These are phyloP conservation scores for Gaultheria prostrata DNA, from an alignment of 148 eudicot species.

Conservation along the genomic window DNA sequence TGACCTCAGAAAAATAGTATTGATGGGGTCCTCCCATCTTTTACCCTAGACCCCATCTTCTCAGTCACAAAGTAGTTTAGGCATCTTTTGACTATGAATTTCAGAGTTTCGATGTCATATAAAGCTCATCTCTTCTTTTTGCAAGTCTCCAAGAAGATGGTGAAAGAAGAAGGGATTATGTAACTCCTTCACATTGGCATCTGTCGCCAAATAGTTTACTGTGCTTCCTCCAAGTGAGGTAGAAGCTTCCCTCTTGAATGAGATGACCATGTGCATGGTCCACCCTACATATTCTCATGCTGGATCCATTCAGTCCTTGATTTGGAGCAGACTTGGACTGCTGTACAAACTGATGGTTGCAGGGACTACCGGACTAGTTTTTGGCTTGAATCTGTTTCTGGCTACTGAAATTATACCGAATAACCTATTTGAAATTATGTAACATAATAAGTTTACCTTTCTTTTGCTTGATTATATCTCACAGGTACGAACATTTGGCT, in stretches of 20 bases:
- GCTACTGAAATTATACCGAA: not conserved
- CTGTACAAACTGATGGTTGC: not conserved
- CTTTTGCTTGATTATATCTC: slow-evolving; percentile 18
- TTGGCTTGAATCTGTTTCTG: not conserved
- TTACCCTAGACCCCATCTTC: too few species aligned
- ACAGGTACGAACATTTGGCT: slow-evolving; percentile 96
- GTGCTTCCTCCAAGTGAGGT: not conserved
- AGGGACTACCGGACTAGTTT: not conserved
- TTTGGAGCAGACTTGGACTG: not conserved
- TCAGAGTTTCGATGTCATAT: not conserved
- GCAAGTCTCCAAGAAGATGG: not conserved
- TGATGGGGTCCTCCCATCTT: not conserved
- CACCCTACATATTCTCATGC: not conserved
- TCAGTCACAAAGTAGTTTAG: not conserved
- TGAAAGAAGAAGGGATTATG: not conserved
- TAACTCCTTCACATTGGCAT: not conserved
- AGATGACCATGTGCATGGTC: not conserved
- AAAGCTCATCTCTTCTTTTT: not conserved
- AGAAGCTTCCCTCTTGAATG: not conserved
- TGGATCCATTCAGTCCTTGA: not conserved
- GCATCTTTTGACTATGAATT: not conserved
- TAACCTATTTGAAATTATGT: not conserved
- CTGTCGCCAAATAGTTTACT: not conserved
- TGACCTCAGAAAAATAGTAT: not conserved
- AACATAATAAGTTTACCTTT: not conserved